phyloP scores from a whole-genome alignment of 768 basidiomycete genomes.

The Amanita muscaria region DNA sequence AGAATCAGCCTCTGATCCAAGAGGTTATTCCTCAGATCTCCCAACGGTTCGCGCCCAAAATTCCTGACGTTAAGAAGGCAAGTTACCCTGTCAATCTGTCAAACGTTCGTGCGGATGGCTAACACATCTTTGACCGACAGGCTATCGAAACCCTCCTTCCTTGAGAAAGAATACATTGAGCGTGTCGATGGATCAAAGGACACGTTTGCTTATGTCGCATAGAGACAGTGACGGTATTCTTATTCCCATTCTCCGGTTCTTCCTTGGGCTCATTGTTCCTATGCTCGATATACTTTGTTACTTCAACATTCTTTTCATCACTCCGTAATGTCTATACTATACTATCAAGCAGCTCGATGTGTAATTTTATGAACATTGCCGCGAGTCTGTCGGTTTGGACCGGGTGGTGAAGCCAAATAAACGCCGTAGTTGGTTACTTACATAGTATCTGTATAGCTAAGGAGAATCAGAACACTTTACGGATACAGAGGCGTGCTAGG shows the following conservation, averaged over 20 bases:
- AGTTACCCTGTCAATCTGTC: slow-evolving; percentile 9
- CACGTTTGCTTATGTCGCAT: slow-evolving; percentile 75
- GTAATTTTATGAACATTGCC: no score
- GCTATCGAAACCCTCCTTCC: slow-evolving; percentile 84
- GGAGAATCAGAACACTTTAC: no score
- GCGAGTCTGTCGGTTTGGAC: no score
- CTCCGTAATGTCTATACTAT: not conserved
- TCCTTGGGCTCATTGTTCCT: no score
- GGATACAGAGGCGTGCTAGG: no score
- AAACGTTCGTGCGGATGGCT: not conserved
- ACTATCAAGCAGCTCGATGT: slow-evolving; percentile 1
- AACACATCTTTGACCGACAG: slow-evolving; percentile 28
- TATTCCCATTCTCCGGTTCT: no score
- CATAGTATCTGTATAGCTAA: no score
- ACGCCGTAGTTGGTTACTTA: no score
- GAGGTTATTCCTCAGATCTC: slow-evolving; percentile 88
- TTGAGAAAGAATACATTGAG: slow-evolving; percentile 98
- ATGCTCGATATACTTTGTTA: slow-evolving; percentile 8
- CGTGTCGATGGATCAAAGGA: slow-evolving; percentile 88
- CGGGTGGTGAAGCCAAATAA: no score
- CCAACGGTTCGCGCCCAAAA: slow-evolving; percentile 84
- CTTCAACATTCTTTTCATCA: not conserved
- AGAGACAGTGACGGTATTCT: no score
- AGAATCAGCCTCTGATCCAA: slow-evolving; percentile 83
- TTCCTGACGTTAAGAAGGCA: slow-evolving; percentile 95